These are phyloP conservation scores for Primulina tabacum DNA, from an alignment of 257 asterid genomes.

Conservation along the genomic window DNA sequence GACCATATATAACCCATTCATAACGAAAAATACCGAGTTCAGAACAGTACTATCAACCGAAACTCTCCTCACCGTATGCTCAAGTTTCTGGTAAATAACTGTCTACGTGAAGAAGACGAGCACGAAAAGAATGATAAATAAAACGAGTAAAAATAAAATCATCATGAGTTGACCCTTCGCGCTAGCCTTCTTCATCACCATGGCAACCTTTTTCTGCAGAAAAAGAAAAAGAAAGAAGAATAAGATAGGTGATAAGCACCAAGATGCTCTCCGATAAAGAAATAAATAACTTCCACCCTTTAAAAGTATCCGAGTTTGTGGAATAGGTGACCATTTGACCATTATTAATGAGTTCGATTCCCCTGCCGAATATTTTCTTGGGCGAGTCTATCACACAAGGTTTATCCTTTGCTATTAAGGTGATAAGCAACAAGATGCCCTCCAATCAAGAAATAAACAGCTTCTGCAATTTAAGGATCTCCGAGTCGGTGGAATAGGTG, in stretches of 20 bases:
- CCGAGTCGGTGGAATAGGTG: no score
- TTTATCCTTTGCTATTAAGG: no score
- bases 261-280: not conserved
- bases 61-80: conserved; percentile 13
- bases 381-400: no score
- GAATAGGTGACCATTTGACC: no score
- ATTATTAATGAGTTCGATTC: no score
- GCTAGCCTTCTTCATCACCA: conserved; percentile 96
- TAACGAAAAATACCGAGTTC: conserved; percentile 8
- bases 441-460: no score
- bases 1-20: not conserved
- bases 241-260: not conserved
- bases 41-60: conserved; percentile 2
- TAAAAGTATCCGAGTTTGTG: no score
- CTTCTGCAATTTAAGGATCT: no score
- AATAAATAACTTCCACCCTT: not conserved
- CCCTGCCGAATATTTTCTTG: no score
- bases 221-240: not conserved
- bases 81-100: conserved; percentile 1
- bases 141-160: conserved; percentile 66
- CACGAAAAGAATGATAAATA: conserved; percentile 79
- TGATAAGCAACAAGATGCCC: no score
- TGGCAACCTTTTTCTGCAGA: conserved; percentile 82
- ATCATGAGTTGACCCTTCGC: conserved; percentile 93
- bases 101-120: conserved; percentile 75